A percentile compares a stretch with the other conserved stretches of the same genome.
These are phyloP conservation scores for Pezicula neosporulosa DNA, from an alignment of 2,329 filamentous ascomycete species.

Conservation along the genomic window DNA sequence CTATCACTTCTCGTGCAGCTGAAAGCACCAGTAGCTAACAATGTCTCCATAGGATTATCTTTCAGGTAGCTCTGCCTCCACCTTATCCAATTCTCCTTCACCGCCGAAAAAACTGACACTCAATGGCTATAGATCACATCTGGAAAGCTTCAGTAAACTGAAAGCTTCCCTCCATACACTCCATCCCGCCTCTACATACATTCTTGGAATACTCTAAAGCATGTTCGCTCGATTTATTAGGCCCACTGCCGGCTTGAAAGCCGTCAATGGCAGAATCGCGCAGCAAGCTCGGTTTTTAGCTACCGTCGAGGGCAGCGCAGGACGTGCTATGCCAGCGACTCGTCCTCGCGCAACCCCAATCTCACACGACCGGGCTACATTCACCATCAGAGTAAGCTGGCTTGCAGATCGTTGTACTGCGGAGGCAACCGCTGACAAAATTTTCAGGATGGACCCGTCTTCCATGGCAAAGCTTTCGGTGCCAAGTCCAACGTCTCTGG, in stretches of 20 bases:
- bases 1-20: constrained; percentile 11
- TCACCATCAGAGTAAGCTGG: constrained; percentile 78
- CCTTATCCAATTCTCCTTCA: constrained; percentile 10
- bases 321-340: constrained; percentile 61
- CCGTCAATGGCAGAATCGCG: constrained; percentile 21
- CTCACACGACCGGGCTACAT: constrained; percentile 76
- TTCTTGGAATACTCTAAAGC: constrained; percentile 27
- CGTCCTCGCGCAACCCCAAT: constrained; percentile 61
- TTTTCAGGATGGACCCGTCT: constrained; percentile 82
- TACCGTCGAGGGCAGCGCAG: constrained; percentile 66
- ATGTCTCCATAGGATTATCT: constrained; percentile 61
- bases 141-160: constrained; percentile 39
- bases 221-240: constrained; percentile 63
- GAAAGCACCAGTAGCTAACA: constrained; percentile 36
- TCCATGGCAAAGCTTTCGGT: constrained; percentile 94
- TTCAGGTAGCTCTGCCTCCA: constrained; percentile 50
- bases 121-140: constrained; percentile 33
- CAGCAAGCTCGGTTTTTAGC: constrained; percentile 52
- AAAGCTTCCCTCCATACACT: constrained; percentile 17
- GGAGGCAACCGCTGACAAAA: constrained; percentile 24
- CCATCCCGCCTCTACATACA: constrained; percentile 13
- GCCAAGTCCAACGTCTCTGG: constrained; percentile 96
- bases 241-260: constrained; percentile 41
- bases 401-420: background rate
- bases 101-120: constrained; percentile 18